phyloP scores from a whole-genome alignment of 176 grass and related monocot species.

The Elymus sibiricus region DNA sequence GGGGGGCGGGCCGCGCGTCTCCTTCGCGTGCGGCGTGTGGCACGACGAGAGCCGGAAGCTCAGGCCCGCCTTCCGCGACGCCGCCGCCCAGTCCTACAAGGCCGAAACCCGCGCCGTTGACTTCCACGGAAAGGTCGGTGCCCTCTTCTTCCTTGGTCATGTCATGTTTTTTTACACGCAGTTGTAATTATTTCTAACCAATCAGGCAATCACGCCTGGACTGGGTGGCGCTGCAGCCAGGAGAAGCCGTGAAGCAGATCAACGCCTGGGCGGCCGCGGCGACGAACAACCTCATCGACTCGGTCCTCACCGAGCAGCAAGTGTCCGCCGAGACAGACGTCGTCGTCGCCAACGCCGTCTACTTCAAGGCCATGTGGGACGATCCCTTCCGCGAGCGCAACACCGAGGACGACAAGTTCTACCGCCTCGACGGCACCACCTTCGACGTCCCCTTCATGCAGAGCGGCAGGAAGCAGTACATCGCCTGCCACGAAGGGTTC shows the following conservation, averaged over 20 bases:
- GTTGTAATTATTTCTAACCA: not conserved
- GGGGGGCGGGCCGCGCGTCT: not conserved
- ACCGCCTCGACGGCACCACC: not conserved
- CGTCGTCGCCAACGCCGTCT: conserved; percentile 27
- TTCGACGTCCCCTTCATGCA: conserved; percentile 8
- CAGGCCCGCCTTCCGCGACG: conserved; percentile 7
- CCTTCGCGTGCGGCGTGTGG: conserved; percentile 24
- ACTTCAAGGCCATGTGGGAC: conserved; percentile 38
- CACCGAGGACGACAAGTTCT: conserved; percentile 1
- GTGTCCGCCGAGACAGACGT: not conserved
- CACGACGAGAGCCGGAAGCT: not conserved
- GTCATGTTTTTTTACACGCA: not conserved
- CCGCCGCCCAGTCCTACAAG: not conserved
- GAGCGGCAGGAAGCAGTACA: not conserved
- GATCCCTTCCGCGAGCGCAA: not conserved
- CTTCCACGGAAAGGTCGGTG: conserved; percentile 1
- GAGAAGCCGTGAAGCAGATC: not conserved
- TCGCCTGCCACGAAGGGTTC: conserved; percentile 17
- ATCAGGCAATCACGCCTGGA: not conserved
- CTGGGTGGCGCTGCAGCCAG: not conserved
- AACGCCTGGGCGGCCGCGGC: not conserved
- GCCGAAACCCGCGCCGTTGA: not conserved
- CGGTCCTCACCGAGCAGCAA: not conserved
- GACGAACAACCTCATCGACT: not conserved
- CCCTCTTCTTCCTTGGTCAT: not conserved